These are phyloP conservation scores for Ulota crispa DNA, from an alignment of 225 moss, liverwort and hornwort species.

Conservation along the genomic window DNA sequence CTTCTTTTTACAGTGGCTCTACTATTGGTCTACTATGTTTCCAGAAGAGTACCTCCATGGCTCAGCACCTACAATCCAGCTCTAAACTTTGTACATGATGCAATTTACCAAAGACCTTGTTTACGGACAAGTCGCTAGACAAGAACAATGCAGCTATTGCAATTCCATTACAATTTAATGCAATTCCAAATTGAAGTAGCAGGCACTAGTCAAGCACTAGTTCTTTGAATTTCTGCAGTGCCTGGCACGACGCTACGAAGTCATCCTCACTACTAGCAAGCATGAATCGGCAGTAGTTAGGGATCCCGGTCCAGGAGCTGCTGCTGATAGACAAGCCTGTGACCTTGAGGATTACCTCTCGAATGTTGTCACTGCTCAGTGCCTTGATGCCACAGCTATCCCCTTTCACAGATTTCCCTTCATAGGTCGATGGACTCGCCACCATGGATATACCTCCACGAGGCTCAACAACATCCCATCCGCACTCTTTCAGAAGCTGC, in stretches of 20 bases:
- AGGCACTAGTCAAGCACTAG: slow-evolving; percentile 42
- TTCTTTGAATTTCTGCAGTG: slow-evolving; percentile 68
- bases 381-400: slow-evolving; percentile 32
- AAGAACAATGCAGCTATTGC: background rate
- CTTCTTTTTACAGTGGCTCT: background rate
- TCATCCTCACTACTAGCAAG: slow-evolving; percentile 71
- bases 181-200: background rate
- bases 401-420: slow-evolving; percentile 62
- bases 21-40: background rate
- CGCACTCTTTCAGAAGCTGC: slow-evolving; percentile 72
- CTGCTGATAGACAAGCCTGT: slow-evolving; percentile 76
- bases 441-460: slow-evolving; percentile 75
- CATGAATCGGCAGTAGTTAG: slow-evolving; percentile 78
- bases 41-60: background rate
- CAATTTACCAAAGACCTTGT: background rate
- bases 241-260: slow-evolving; percentile 56
- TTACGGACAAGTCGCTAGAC: slow-evolving; percentile 3
- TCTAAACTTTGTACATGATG: background rate
- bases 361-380: slow-evolving; percentile 54
- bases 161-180: background rate
- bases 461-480: slow-evolving; percentile 79
- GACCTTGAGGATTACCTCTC: slow-evolving; percentile 60
- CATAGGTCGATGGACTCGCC: slow-evolving; percentile 69
- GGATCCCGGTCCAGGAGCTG: slow-evolving; percentile 89
- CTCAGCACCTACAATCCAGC: background rate